Conservation (phyloP, 2,329 filamentous ascomycete genomes). For the Alternaria conjuncta region DNA sequence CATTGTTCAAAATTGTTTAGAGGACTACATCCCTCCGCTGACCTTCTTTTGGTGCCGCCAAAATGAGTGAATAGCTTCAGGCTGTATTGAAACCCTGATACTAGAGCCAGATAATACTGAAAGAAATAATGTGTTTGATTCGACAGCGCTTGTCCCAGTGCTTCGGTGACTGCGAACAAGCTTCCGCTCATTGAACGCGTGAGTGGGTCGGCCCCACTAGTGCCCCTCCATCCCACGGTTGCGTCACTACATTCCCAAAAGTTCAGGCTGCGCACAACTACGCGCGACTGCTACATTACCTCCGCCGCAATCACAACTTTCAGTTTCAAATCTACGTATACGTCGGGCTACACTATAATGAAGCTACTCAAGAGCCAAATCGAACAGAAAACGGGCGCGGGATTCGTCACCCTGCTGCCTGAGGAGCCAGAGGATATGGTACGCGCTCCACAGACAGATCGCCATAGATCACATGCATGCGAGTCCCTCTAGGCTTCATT, state of each 20-base stretch:
- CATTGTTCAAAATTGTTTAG: background rate
- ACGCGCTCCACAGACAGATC: slow-evolving; percentile 10
- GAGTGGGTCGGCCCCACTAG: background rate
- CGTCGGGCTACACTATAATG: slow-evolving; percentile 54
- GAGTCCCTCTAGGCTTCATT: background rate
- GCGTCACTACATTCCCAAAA: background rate
- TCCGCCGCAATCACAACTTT: background rate
- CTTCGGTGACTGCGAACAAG: background rate
- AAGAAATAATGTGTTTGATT: background rate
- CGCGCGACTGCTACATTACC: background rate
- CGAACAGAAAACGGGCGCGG: slow-evolving; percentile 67
- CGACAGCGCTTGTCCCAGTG: background rate
- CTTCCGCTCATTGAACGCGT: background rate
- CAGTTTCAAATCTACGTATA: background rate
- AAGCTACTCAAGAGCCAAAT: slow-evolving; percentile 71
- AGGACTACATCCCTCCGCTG: background rate
- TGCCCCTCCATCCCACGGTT: slow-evolving; percentile 1
- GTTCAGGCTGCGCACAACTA: background rate
- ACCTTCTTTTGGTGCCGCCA: background rate
- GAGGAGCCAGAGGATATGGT: slow-evolving; percentile 81
- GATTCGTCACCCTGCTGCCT: slow-evolving; percentile 69
- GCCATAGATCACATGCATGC: too few species aligned
- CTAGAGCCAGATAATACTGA: background rate
- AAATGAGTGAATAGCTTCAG: background rate
- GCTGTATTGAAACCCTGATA: background rate